Conservation (phyloP, 495 filamentous ascomycete species). For the Aspergillus heteromorphus region DNA sequence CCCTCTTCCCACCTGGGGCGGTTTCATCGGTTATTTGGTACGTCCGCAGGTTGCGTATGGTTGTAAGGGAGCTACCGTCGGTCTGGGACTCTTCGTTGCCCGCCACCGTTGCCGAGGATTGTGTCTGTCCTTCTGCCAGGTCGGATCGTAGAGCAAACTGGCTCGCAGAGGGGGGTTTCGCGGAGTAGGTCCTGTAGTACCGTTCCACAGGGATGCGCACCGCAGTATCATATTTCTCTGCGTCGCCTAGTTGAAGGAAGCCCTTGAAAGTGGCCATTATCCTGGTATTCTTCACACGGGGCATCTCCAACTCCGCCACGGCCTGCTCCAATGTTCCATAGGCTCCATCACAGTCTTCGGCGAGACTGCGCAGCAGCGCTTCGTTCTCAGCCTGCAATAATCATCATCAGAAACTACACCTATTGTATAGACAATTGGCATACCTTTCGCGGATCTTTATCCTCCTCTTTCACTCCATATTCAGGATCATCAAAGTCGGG, state of each 20-base stretch:
- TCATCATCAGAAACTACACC: constrained; percentile 9
- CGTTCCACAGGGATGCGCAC: constrained; percentile 82
- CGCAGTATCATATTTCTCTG: constrained; percentile 65
- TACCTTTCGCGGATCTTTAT: constrained; percentile 68
- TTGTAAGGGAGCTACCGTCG: constrained; percentile 44
- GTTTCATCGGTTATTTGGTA: constrained; percentile 76
- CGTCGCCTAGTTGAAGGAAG: constrained; percentile 72
- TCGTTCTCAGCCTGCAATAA: constrained; percentile 59
- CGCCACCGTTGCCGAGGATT: constrained; percentile 46
- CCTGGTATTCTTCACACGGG: constrained; percentile 65
- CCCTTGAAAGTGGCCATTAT: constrained; percentile 78
- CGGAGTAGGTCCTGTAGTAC: constrained; percentile 76
- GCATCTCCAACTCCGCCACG: constrained; percentile 67
- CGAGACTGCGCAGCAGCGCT: constrained; percentile 53
- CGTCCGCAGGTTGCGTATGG: constrained; percentile 64
- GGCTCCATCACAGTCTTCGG: constrained; percentile 58
- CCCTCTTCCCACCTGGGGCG: constrained; percentile 72
- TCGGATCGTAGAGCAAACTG: constrained; percentile 57
- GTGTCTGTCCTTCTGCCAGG: constrained; percentile 40
- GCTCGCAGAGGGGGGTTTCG: constrained; percentile 67
- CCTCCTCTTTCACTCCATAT: constrained; percentile 89
- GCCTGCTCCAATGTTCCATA: constrained; percentile 85
- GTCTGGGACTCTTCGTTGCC: constrained; percentile 28
- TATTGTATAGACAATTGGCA: neutral
- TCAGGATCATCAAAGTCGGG: constrained; percentile 93